A percentile compares a stretch with the other conserved stretches of the same genome.
Conservation (phyloP, 1,284 basidiomycete species). For the Microbotryum violaceum region DNA sequence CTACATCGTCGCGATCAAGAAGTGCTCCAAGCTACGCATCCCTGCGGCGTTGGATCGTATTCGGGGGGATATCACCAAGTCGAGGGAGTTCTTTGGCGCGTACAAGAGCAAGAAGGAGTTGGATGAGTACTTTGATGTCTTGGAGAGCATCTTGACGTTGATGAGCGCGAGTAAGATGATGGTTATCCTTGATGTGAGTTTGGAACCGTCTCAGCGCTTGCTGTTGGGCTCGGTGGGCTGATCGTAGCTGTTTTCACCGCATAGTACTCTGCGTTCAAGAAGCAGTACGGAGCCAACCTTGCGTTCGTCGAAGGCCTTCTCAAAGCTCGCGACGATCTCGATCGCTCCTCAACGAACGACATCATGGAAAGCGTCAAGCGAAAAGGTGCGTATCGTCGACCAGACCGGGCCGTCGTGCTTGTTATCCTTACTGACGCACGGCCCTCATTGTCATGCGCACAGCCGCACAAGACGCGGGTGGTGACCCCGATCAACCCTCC, state of each 20-base stretch:
- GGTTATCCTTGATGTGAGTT: slow-evolving; percentile 75
- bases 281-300: slow-evolving; percentile 86
- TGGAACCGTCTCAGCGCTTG: slow-evolving; percentile 5
- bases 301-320: slow-evolving; percentile 83
- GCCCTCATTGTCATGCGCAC: slow-evolving; percentile 9
- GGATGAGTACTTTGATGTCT: slow-evolving; percentile 72
- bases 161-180: slow-evolving; percentile 85
- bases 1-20: slow-evolving; percentile 81
- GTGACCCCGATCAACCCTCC: slow-evolving; percentile 17
- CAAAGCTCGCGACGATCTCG: slow-evolving; percentile 82
- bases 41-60: slow-evolving; percentile 75
- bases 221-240: not conserved
- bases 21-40: slow-evolving; percentile 78
- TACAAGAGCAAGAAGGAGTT: slow-evolving; percentile 75
- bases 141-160: slow-evolving; percentile 76
- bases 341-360: slow-evolving; percentile 74
- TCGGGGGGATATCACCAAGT: slow-evolving; percentile 67
- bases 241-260: no score
- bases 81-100: slow-evolving; percentile 71
- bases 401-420: not conserved
- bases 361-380: slow-evolving; percentile 90
- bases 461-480: no score
- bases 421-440: not conserved
- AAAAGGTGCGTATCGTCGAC: slow-evolving; percentile 48
- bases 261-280: slow-evolving; percentile 72